A percentile compares a stretch with the other conserved stretches of the same genome.
Conservation (phyloP, 2,329 filamentous ascomycete genomes). For the Tolypocladium pustulatum region DNA sequence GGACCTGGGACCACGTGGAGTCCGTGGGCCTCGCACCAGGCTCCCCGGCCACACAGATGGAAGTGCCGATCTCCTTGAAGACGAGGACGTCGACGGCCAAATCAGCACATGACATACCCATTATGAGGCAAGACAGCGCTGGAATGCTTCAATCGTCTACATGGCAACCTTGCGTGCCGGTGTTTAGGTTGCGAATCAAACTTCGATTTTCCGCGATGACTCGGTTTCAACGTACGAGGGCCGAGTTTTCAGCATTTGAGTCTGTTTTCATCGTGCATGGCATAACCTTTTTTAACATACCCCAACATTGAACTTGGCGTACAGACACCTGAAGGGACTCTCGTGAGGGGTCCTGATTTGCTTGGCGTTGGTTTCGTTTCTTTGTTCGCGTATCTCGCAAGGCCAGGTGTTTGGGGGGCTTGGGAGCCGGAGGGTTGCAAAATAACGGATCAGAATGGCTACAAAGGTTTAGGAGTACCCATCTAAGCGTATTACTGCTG, state of each 20-base stretch:
- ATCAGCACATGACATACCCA: background rate
- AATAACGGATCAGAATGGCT: background rate
- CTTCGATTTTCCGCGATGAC: background rate
- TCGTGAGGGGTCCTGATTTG: background rate
- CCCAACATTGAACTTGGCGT: background rate
- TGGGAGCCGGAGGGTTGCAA: background rate
- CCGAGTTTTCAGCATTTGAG: background rate
- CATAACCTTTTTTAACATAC: background rate
- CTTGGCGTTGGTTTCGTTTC: background rate
- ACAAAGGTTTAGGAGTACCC: background rate
- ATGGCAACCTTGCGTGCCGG: background rate
- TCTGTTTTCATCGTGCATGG: background rate
- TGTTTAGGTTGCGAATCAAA: background rate
- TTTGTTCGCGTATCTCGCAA: background rate
- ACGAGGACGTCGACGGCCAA: constrained; percentile 13
- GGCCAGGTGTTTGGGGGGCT: background rate
- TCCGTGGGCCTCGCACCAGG: constrained; percentile 4
- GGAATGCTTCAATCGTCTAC: background rate
- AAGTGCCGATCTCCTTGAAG: constrained; percentile 14
- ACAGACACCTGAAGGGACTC: background rate
- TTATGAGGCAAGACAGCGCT: background rate
- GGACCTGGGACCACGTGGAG: constrained; percentile 29
- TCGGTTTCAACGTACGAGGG: no score
- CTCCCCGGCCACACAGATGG: constrained; percentile 10
- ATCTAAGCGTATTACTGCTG: background rate